These are phyloP conservation scores for Mycosphaerella arachidis DNA, from an alignment of 2,329 filamentous ascomycete genomes.

Conservation along the genomic window DNA sequence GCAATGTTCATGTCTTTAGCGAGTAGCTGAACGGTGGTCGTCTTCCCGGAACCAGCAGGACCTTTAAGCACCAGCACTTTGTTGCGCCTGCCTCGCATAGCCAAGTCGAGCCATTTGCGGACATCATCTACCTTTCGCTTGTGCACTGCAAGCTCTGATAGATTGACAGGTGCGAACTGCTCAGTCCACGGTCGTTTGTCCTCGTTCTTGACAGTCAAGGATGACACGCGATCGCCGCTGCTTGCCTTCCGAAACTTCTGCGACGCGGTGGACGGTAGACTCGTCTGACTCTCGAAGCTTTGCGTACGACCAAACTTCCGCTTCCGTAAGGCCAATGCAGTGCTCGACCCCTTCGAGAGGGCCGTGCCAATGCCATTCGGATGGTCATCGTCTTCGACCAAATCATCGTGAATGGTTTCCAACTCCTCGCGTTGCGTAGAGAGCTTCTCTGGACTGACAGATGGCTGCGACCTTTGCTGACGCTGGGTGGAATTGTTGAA, in stretches of 20 bases:
- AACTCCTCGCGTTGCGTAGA: conserved; percentile 22
- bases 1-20: conserved; percentile 72
- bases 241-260: conserved; percentile 44
- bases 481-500: conserved; percentile 44
- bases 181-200: conserved; percentile 81
- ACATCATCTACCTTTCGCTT: conserved; percentile 92
- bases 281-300: conserved; percentile 13
- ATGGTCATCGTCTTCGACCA: conserved; percentile 25
- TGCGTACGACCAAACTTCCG: conserved; percentile 27
- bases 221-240: conserved; percentile 32
- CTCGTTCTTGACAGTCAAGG: conserved; percentile 34
- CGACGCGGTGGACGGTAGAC: conserved; percentile 25
- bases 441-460: conserved; percentile 40
- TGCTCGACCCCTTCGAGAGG: conserved; percentile 31
- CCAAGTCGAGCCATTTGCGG: conserved; percentile 72
- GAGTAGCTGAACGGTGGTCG: conserved; percentile 74
- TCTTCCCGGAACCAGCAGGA: conserved; percentile 87
- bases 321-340: conserved; percentile 33
- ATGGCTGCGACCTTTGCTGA: conserved; percentile 35
- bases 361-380: conserved; percentile 11
- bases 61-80: conserved; percentile 67
- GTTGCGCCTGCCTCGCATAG: conserved; percentile 53
- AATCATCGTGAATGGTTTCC: conserved; percentile 33
- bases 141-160: conserved; percentile 87
- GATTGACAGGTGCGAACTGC: conserved; percentile 66